Evolutionary conservation across 2,329 filamentous ascomycete genomes (phyloP).

Genomic region (Cladosporium sp.): DNA sequence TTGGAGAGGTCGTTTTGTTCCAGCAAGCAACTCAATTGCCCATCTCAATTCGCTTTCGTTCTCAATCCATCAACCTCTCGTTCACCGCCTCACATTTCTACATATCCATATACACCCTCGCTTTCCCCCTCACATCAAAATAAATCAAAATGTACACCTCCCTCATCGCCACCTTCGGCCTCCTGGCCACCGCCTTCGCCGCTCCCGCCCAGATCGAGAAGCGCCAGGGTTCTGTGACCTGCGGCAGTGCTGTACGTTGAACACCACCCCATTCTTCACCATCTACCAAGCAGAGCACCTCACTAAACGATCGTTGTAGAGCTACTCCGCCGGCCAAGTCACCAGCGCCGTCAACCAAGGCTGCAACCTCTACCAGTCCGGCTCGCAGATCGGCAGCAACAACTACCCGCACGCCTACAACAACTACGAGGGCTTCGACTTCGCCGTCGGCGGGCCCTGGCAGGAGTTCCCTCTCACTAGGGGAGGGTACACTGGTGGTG

Average conservation of each 20-base stretch:
- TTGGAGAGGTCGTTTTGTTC: not conserved
- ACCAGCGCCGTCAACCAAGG: constrained; percentile 48
- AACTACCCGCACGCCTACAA: constrained; percentile 30
- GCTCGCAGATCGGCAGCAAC: constrained; percentile 33
- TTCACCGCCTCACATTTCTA: constrained; percentile 7
- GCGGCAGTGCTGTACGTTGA: constrained; percentile 42
- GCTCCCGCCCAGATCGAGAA: constrained; percentile 27
- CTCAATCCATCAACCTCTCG: not conserved
- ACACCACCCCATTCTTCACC: no score
- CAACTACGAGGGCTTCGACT: constrained; percentile 55
- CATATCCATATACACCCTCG: not conserved
- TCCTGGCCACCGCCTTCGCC: constrained; percentile 26
- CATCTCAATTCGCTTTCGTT: constrained; percentile 2
- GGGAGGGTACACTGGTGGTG: constrained; percentile 53
- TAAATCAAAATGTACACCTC: constrained; percentile 26
- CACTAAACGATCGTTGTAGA: constrained; percentile 17
- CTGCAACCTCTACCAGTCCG: constrained; percentile 44
- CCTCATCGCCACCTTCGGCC: constrained; percentile 25
- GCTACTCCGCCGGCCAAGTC: constrained; percentile 50
- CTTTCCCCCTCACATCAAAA: constrained; percentile 10
- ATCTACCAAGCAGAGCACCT: not conserved
- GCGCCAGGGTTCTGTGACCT: constrained; percentile 48
- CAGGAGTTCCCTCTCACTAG: constrained; percentile 61
- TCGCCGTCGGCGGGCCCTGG: constrained; percentile 54
- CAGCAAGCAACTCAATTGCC: not conserved